phyloP scores from a whole-genome alignment of 2,329 filamentous ascomycete genomes.

The Alternaria metachromatica region DNA sequence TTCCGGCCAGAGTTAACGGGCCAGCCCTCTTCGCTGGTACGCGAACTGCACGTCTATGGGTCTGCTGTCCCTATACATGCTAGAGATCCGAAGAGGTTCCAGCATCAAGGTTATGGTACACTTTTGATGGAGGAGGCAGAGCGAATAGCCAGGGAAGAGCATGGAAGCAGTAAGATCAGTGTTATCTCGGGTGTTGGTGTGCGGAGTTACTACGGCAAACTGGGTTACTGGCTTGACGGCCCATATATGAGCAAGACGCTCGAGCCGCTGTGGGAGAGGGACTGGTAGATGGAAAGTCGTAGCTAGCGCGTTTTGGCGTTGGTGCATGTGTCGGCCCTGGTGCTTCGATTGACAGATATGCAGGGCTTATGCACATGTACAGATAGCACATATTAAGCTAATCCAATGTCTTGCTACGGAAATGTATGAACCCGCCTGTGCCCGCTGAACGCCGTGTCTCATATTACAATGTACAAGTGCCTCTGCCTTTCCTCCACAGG shows the following conservation, averaged over 20 bases:
- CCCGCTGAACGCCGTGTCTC: slow-evolving; percentile 27
- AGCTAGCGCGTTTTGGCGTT: slow-evolving; percentile 8
- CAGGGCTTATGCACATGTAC: background rate
- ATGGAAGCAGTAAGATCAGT: slow-evolving; percentile 91
- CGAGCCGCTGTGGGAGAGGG: slow-evolving; percentile 43
- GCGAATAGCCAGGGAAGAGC: slow-evolving; percentile 90
- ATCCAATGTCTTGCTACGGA: slow-evolving; percentile 9
- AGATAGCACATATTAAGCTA: slow-evolving; percentile 9
- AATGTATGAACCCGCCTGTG: slow-evolving; percentile 6
- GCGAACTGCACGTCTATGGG: slow-evolving; percentile 96
- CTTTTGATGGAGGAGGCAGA: slow-evolving; percentile 98
- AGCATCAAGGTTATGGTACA: slow-evolving; percentile 97
- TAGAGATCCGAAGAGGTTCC: slow-evolving; percentile 93
- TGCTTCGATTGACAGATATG: background rate
- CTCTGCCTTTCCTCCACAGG: background rate
- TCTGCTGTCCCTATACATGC: slow-evolving; percentile 97
- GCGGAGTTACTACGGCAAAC: slow-evolving; percentile 88
- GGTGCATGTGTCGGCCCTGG: background rate
- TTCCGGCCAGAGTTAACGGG: slow-evolving; percentile 85
- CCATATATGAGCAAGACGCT: slow-evolving; percentile 65
- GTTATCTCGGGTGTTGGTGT: slow-evolving; percentile 99
- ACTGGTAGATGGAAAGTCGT: slow-evolving; percentile 24
- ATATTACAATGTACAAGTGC: slow-evolving; percentile 21
- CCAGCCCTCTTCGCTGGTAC: slow-evolving; percentile 89
- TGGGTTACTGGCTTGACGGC: slow-evolving; percentile 93